phyloP scores from a whole-genome alignment of 768 basidiomycete species.

The Amanita molliuscula region DNA sequence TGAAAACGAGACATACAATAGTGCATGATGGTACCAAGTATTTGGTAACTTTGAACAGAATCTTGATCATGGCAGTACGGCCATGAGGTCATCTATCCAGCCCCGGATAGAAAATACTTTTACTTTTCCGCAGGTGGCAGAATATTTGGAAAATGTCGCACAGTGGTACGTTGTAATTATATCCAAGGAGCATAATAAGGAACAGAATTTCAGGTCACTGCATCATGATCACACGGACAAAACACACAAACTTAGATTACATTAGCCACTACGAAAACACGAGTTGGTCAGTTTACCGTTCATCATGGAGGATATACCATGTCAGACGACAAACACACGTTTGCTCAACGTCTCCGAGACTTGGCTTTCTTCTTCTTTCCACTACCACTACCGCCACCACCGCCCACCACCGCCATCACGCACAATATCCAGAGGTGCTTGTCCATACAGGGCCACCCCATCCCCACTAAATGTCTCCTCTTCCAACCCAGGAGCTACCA shows the following conservation, averaged over 20 bases:
- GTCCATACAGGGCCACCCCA: slow-evolving; percentile 16
- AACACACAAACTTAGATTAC: not conserved
- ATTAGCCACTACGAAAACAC: not conserved
- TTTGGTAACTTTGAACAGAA: too few relatives aligned
- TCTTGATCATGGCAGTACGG: too few relatives aligned
- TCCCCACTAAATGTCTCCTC: slow-evolving; percentile 30
- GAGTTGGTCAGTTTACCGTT: not conserved
- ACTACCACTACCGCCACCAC: not conserved
- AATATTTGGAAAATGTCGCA: too few relatives aligned
- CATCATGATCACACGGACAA: too few relatives aligned
- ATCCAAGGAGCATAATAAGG: too few relatives aligned
- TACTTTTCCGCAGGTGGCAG: too few relatives aligned
- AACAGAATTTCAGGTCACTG: too few relatives aligned
- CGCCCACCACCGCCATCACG: not conserved
- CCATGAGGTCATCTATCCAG: too few relatives aligned
- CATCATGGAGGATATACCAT: not conserved
- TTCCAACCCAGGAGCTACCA: slow-evolving; percentile 17
- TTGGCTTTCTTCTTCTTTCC: not conserved
- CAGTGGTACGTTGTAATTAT: too few relatives aligned
- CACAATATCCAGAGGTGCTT: not conserved
- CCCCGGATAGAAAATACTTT: too few relatives aligned
- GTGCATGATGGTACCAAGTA: too few relatives aligned
- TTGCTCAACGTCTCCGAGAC: not conserved
- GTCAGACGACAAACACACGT: not conserved
- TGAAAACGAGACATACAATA: too few relatives aligned